phyloP scores from a whole-genome alignment of 345 rosid species.

The Anacardium occidentale region DNA sequence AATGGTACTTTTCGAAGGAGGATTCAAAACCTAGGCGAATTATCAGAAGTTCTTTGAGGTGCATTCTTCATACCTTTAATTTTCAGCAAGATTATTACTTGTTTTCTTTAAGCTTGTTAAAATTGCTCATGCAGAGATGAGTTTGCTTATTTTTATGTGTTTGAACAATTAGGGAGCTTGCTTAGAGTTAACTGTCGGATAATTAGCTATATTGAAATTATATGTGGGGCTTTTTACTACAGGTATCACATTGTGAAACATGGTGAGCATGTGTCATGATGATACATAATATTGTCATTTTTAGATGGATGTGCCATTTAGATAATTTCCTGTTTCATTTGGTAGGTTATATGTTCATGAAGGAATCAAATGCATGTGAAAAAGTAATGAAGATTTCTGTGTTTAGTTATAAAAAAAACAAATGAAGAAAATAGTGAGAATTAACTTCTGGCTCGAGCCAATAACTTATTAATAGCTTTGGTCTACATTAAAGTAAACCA shows the following conservation, averaged over 20 bases:
- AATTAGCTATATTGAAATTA: not conserved
- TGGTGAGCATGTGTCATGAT: not conserved
- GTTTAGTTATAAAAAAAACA: no score
- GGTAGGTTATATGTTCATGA: not conserved
- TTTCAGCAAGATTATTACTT: not conserved
- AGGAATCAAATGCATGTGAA: not conserved
- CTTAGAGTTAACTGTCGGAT: not conserved
- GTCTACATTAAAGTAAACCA: not conserved
- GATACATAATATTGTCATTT: not conserved
- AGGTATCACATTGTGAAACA: not conserved
- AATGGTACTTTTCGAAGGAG: constrained; percentile 86
- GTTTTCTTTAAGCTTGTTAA: not conserved
- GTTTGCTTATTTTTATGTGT: not conserved
- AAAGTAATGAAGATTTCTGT: not conserved
- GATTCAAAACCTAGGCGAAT: constrained; percentile 58
- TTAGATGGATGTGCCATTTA: not conserved
- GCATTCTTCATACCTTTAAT: constrained; percentile 17
- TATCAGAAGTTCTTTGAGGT: constrained; percentile 85
- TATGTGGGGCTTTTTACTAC: not conserved
- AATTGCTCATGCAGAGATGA: not conserved
- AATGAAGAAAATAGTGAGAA: not conserved
- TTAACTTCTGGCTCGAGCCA: not conserved
- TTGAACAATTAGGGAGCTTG: not conserved
- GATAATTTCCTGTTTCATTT: no score
- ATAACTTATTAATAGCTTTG: not conserved